Conservation (phyloP, 169 alveolate genomes). For the Theileria parva region DNA sequence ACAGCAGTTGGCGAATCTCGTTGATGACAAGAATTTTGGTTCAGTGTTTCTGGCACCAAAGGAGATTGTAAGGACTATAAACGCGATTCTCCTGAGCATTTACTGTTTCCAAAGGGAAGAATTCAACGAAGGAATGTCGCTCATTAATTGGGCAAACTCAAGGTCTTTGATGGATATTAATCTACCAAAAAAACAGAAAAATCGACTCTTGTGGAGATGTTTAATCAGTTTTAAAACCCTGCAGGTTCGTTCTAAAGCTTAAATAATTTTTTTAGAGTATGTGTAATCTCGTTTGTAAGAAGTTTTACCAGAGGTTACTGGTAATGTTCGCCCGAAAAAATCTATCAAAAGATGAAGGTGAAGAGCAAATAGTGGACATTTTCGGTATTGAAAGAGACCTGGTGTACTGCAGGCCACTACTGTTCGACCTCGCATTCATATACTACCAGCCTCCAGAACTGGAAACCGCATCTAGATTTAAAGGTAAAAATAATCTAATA, state of each 20-base stretch:
- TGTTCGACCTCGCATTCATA: conserved; percentile 66
- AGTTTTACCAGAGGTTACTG: conserved; percentile 46
- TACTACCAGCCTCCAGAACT: conserved; percentile 59
- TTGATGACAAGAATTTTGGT: conserved; percentile 58
- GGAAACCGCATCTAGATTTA: conserved; percentile 17
- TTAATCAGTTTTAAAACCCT: conserved; percentile 58
- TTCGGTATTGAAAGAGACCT: conserved; percentile 45
- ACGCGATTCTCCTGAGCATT: conserved; percentile 67
- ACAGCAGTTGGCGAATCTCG: conserved; percentile 60
- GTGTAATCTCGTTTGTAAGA: conserved; percentile 7
- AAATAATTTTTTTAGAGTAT: not conserved
- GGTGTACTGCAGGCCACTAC: conserved; percentile 47
- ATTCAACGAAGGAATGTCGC: conserved; percentile 71
- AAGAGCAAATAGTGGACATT: not conserved
- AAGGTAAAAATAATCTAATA: conserved; percentile 16
- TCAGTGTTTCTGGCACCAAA: conserved; percentile 69
- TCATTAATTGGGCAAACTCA: conserved; percentile 66
- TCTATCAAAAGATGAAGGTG: not conserved
- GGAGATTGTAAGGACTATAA: conserved; percentile 65
- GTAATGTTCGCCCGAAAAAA: conserved; percentile 53
- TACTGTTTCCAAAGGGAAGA: conserved; percentile 58
- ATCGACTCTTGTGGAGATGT: conserved; percentile 62
- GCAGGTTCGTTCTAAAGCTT: conserved; percentile 21
- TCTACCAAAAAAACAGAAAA: conserved; percentile 24
- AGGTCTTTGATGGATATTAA: conserved; percentile 62